Percentiles rank a stretch among this genome's conserved stretches.
Conservation (phyloP, 345 rosid species). For the Gossypium thurberi region DNA sequence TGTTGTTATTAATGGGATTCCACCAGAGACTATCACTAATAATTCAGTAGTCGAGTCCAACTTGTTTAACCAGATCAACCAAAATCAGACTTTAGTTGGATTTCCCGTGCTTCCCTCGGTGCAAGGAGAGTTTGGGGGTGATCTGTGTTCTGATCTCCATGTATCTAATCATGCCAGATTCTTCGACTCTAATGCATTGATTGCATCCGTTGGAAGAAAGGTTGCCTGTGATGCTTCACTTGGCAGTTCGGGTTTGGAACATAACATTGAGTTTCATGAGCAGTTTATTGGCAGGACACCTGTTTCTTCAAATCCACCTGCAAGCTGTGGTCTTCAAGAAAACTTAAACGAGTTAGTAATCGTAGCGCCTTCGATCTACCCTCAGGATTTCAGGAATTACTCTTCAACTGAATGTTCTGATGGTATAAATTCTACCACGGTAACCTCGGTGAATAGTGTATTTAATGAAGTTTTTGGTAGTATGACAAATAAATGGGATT, state of each 20-base stretch:
- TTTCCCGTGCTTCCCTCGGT: conserved; percentile 25
- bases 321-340: conserved; percentile 37
- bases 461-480: conserved; percentile 30
- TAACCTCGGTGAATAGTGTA: conserved; percentile 20
- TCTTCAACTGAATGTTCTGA: conserved; percentile 24
- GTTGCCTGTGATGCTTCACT: conserved; percentile 15
- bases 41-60: conserved; percentile 25
- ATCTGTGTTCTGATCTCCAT: conserved; percentile 15
- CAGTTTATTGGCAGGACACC: conserved; percentile 34
- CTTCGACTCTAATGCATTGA: conserved; percentile 19
- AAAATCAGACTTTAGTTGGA: conserved; percentile 20
- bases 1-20: conserved; percentile 24
- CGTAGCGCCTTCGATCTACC: conserved; percentile 25
- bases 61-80: conserved; percentile 28
- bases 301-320: conserved; percentile 23
- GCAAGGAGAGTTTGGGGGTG: conserved; percentile 28
- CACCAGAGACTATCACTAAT: conserved; percentile 14
- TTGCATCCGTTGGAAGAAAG: conserved; percentile 24
- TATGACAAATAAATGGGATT: conserved; percentile 26
- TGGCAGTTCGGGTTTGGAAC: conserved; percentile 12
- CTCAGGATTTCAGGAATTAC: conserved; percentile 27
- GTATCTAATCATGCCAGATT: conserved; percentile 13
- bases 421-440: conserved; percentile 26
- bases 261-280: conserved; percentile 24
- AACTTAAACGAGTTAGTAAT: conserved; percentile 20